Conservation (phyloP, 768 basidiomycete genomes). For the Gautieria morchelliformis region DNA sequence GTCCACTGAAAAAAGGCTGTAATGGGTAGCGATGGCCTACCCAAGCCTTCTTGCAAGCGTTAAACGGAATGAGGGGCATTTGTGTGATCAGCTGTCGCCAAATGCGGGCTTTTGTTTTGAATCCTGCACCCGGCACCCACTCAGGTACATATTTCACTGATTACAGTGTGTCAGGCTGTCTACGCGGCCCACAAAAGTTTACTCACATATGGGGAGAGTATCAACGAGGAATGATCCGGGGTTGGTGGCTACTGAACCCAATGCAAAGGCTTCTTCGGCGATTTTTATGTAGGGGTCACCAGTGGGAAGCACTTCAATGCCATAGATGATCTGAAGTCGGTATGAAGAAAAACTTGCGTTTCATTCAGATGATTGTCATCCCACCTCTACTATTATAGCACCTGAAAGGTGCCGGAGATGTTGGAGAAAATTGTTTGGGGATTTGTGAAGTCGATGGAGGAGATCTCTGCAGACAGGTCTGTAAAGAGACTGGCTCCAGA, state of each 20-base stretch:
- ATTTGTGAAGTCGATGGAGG: conserved; percentile 2
- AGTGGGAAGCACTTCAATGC: conserved; percentile 9
- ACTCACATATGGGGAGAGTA: conserved; percentile 32
- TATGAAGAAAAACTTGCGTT: background rate
- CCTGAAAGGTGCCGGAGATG: background rate
- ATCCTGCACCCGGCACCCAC: conserved; percentile 32
- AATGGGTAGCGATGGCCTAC: conserved; percentile 12
- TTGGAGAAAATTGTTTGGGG: background rate
- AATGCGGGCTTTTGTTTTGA: conserved; percentile 23
- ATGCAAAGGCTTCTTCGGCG: conserved; percentile 42
- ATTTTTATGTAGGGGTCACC: conserved; percentile 39
- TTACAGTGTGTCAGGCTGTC: background rate
- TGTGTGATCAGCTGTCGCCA: conserved; percentile 18
- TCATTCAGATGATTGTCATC: background rate
- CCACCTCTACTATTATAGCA: conserved; percentile 4
- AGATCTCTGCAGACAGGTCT: background rate
- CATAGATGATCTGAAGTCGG: background rate
- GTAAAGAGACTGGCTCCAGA: background rate
- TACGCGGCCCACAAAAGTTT: background rate
- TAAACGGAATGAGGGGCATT: conserved; percentile 26
- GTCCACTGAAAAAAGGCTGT: background rate
- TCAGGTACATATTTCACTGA: conserved; percentile 29
- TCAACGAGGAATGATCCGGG: conserved; percentile 48
- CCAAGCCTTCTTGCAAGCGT: conserved; percentile 34
- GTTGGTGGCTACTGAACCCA: conserved; percentile 39